These are phyloP conservation scores for Cinnamomum micranthum DNA, from an alignment of 164 flowering plant species.

Conservation along the genomic window DNA sequence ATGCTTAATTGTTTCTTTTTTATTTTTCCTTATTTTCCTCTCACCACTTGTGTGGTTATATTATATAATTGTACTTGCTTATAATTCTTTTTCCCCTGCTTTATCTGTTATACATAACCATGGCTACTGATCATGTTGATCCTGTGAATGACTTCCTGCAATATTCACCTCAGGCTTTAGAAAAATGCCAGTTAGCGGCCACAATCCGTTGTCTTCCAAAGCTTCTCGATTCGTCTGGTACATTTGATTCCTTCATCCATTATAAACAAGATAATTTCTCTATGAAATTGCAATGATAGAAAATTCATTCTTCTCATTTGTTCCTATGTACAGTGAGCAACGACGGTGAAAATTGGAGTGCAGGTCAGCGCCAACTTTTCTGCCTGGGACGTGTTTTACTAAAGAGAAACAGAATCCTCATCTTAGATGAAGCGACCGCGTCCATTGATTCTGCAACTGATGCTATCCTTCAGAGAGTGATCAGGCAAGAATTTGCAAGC, in stretches of 20 bases:
- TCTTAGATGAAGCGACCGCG: constrained; percentile 90
- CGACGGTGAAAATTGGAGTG: constrained; percentile 88
- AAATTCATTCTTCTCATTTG: background rate
- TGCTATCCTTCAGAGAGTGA: constrained; percentile 59
- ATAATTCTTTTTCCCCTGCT: too few species aligned
- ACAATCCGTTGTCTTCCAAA: constrained; percentile 56
- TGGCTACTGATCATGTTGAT: background rate
- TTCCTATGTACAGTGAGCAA: constrained; percentile 50
- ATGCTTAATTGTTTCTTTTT: too few species aligned
- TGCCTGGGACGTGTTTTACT: constrained; percentile 81
- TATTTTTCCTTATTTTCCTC: too few species aligned
- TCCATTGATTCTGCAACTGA: constrained; percentile 86
- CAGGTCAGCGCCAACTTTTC: constrained; percentile 78
- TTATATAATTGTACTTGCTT: too few species aligned
- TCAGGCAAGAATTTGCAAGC: constrained; percentile 58
- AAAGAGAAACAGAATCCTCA: constrained; percentile 60
- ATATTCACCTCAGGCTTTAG: constrained; percentile 48
- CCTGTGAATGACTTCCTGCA: background rate
- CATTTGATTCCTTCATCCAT: constrained; percentile 9
- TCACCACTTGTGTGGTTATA: too few species aligned
- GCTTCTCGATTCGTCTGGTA: constrained; percentile 64
- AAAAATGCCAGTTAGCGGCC: constrained; percentile 68
- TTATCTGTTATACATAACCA: too few species aligned
- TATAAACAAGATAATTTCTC: background rate
- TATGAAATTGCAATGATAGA: background rate